These are phyloP conservation scores for Tremellales sp. DNA, from an alignment of 1,284 basidiomycete species.

Conservation along the genomic window DNA sequence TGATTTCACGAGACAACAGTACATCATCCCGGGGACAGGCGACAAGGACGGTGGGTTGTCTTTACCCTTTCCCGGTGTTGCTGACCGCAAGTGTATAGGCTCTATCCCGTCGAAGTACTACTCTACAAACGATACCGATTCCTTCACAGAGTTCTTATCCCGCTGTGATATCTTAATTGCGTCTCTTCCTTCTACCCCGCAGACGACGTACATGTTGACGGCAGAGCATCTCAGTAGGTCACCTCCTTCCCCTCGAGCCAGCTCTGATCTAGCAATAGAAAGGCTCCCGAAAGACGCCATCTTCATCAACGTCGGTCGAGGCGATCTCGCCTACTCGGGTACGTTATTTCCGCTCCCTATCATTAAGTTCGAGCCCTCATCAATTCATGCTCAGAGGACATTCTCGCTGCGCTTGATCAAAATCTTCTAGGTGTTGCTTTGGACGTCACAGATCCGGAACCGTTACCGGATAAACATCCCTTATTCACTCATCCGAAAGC, in stretches of 20 bases:
- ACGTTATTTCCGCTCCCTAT: slow-evolving; percentile 5
- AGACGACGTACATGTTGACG: slow-evolving; percentile 34
- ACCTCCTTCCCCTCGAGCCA: background rate
- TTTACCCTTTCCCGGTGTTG: background rate
- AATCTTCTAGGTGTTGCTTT: slow-evolving; percentile 38
- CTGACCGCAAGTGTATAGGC: slow-evolving; percentile 14
- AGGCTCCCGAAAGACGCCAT: slow-evolving; percentile 35
- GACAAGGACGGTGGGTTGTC: slow-evolving; percentile 35
- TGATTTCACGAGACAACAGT: slow-evolving; percentile 17
- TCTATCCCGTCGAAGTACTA: slow-evolving; percentile 39
- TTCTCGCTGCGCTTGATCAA: slow-evolving; percentile 30
- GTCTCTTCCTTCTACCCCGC: slow-evolving; percentile 40
- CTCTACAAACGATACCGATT: slow-evolving; percentile 31
- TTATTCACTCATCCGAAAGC: slow-evolving; percentile 41
- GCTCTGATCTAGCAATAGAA: slow-evolving; percentile 11
- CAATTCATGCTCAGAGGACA: slow-evolving; percentile 26
- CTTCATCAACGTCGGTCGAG: slow-evolving; percentile 49
- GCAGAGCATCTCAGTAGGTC: slow-evolving; percentile 33
- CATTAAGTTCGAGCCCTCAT: background rate
- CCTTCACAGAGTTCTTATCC: slow-evolving; percentile 38
- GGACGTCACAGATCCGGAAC: slow-evolving; percentile 50
- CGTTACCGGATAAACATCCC: slow-evolving; percentile 40
- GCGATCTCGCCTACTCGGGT: slow-evolving; percentile 41
- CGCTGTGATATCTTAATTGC: slow-evolving; percentile 41
- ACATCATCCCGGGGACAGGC: slow-evolving; percentile 45